Evolutionary conservation across 2,329 filamentous ascomycete genomes (phyloP), one percentile per base, ranked within the genome.

Genomic region (Ustulina deusta): DNA sequence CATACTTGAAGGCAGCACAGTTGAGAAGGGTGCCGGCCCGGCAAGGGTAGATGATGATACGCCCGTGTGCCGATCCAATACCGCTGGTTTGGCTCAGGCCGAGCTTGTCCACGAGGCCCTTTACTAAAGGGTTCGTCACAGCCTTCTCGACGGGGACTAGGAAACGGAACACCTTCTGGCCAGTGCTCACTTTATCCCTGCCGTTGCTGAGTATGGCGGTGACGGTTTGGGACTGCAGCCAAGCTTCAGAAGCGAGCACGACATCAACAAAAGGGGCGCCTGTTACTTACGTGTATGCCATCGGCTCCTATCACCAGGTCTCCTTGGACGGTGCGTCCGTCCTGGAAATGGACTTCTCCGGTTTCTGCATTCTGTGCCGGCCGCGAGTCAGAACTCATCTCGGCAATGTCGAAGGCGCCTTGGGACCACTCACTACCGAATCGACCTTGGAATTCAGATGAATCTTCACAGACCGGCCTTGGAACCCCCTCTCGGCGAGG

Each of bases 251-350:
- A 36, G 38, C n/a, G 17, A 9, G 44, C 32, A 42, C 9, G n/a
- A 56, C 17, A 32, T 20, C 4, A 17, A 38, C 3, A 36, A 13
- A 7, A 9, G 44, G 7, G 17, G 17, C 11, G 29, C 7, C 17
- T 27, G 52, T 40, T 57, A 40, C 68, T 64, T 49, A 69, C 68
- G n/a, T 69, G 68, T 32, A 65, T 17, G 1, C 68, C 68, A 44
- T 69, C 68, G 27, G 68, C 68, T 54, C 68, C 68, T 3, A 69
- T 20, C 1, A 69, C 52, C 40, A 69, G n/a, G 32, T 69, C 68
- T 20, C 68, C 68, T 13, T 52, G 20, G 22, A 62, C 61, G 3
- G 38, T 58, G 15, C 60, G 49, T 40, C 68, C 68, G 29, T 65
- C 68, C 25, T 42, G 11, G 27, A 69, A 38, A 49, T 59, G 52